Base-by-base conservation (phyloP, 1,139 yeast species). In the Pichia sp. region DNA sequence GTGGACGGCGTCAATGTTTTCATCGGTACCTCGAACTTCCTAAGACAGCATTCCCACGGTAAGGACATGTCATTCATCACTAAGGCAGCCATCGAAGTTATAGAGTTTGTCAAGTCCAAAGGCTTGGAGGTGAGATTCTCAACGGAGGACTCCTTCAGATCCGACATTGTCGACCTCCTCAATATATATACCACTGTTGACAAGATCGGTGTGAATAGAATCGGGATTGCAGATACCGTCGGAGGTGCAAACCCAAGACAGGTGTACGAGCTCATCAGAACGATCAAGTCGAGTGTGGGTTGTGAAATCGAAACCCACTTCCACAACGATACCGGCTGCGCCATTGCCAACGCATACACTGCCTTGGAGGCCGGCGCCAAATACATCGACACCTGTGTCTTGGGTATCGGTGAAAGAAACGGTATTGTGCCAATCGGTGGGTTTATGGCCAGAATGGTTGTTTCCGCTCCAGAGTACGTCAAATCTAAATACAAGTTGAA, bases 181-280 rank as follows among this genome's bases (percentile, higher is more conserved):
- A 79, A 80, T 63, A 80, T 80, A 54, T 80, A 80, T 69, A 76
- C 78, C 64, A 77, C 83, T 24, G 83, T 80, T 51, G 82, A 79
- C 68, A 79, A 80, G 64, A 77, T 80, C 54, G 84, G 84, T 48
- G 84, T 80, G 53, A 76, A 80, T 67, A 73, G 84, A 68, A 82
- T 80, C 51, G 84, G 84, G 63, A 79, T 80, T 66, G 84, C 84
- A 52, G 84, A 80, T 67, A 80, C 84, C 34, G 83, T 80, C 48
- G 84, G 84, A 51, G 79, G 84, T 67, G 84, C 84, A 52, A 79
- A 80, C 66, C 83, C 84, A 54, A 74, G 84, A 69, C 84, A 80
- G 66, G 84, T 80, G 50, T 80, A 79, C 63, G 84, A 80, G 65
- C 73, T 80, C 63, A 81, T 80, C 55, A 75, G 81, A 67, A 79